Evolutionary conservation across 768 basidiomycete genomes (phyloP).

Genomic region (Suillus subalutaceus): DNA sequence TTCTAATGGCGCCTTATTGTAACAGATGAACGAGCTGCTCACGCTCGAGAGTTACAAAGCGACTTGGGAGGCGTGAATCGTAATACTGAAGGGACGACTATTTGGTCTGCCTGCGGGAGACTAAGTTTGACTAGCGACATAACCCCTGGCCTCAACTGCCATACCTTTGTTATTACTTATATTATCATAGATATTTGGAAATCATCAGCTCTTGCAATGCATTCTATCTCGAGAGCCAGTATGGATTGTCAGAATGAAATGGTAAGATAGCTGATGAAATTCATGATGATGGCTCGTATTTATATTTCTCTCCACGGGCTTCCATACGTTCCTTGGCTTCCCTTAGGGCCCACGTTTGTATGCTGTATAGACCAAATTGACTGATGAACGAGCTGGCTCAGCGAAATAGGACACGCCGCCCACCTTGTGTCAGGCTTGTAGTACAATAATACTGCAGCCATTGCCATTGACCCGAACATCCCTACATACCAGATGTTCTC

Average conservation of each 20-base stretch:
- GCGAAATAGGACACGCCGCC: slow-evolving; percentile 25
- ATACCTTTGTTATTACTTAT: slow-evolving; percentile 13
- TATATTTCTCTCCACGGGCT: slow-evolving; percentile 87
- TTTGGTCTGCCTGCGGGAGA: not conserved
- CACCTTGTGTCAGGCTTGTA: slow-evolving; percentile 96
- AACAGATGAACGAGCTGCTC: slow-evolving; percentile 71
- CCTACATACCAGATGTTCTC: slow-evolving; percentile 89
- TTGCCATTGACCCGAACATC: slow-evolving; percentile 86
- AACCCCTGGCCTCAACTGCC: slow-evolving; percentile 29
- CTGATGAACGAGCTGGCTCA: slow-evolving; percentile 7
- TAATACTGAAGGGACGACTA: not conserved
- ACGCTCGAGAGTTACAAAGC: slow-evolving; percentile 74
- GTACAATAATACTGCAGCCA: slow-evolving; percentile 76
- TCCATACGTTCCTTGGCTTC: slow-evolving; percentile 92
- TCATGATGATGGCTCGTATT: slow-evolving; percentile 67
- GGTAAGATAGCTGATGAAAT: slow-evolving; percentile 3
- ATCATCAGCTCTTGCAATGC: not conserved
- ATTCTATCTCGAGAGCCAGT: slow-evolving; percentile 1
- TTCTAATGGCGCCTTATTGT: slow-evolving; percentile 10
- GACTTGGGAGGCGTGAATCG: slow-evolving; percentile 48
- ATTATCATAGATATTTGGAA: slow-evolving; percentile 1
- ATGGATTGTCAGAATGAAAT: slow-evolving; percentile 7
- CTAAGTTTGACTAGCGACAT: not conserved
- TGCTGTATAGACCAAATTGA: slow-evolving; percentile 46
- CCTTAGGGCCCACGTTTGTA: slow-evolving; percentile 89